A percentile compares a stretch with the other conserved stretches of the same genome.
Conservation (phyloP, 1,284 basidiomycete species). For the Malassezia caprae region DNA sequence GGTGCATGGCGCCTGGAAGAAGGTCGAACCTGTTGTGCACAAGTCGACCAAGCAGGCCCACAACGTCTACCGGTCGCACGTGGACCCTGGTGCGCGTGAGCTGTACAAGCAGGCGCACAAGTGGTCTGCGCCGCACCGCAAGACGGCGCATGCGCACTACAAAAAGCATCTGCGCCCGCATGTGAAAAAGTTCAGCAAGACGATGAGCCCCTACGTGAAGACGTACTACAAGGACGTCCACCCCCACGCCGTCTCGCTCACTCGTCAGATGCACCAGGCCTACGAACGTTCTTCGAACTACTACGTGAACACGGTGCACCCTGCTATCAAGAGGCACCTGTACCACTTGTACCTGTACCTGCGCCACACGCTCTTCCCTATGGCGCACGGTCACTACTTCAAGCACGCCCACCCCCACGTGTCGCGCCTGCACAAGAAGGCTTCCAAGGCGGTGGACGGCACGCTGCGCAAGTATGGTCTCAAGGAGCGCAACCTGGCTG, state of each 20-base stretch:
- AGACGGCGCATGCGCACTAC: constrained; percentile 29
- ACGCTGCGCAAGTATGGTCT: constrained; percentile 13
- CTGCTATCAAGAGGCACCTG: constrained; percentile 23
- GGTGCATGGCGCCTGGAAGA: constrained; percentile 22
- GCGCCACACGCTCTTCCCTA: constrained; percentile 13
- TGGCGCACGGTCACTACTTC: constrained; percentile 14
- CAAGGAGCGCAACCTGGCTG: neutral
- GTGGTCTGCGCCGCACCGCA: constrained; percentile 32
- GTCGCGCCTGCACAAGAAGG: neutral
- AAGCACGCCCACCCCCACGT: constrained; percentile 18
- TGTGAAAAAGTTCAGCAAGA: constrained; percentile 26
- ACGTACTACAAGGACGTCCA: constrained; percentile 40
- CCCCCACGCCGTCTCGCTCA: constrained; percentile 33
- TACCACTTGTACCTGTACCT: constrained; percentile 28
- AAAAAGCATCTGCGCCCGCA: constrained; percentile 37
- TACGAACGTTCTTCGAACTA: constrained; percentile 24
- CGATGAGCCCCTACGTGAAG: constrained; percentile 35
- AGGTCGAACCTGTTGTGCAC: constrained; percentile 24
- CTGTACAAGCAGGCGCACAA: constrained; percentile 27
- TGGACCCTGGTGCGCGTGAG: constrained; percentile 30
- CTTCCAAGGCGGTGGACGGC: constrained; percentile 3
- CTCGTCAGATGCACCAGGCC: constrained; percentile 23
- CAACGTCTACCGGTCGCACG: constrained; percentile 31
- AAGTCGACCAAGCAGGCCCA: constrained; percentile 24
- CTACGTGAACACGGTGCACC: constrained; percentile 39